Evolutionary conservation across 2,329 filamentous ascomycete species (phyloP), one percentile per base, ranked within the genome.

Genomic region (Alternaria novae-zelandiae): DNA sequence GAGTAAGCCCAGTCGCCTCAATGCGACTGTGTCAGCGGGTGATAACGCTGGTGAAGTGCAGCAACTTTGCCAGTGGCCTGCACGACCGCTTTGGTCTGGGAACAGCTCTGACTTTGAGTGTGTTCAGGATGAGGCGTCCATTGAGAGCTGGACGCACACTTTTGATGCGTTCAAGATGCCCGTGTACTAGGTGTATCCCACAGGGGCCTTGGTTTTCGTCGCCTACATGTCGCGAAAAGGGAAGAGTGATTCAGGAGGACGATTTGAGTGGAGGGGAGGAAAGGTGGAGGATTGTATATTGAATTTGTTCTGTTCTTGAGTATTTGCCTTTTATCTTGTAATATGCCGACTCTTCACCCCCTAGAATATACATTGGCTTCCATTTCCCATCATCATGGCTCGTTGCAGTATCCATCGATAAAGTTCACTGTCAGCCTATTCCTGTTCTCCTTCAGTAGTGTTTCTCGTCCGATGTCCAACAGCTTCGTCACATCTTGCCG

Each of bases 11-110:
- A 76, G 72, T 9, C 81, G 76, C 1, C 69, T 87, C 41, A 83
- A 83, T 45, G 82, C 80, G 2, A 82, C 81, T 1, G 80, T 65
- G 5, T 59, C 67, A 2, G 54, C 55, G 6, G 73, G 70, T 3
- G 58, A 62, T 0, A 59, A 61, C n/a, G 82, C 82, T 6, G 80
- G 76, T 47, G 74, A 79, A 23, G 74, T 81, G 46, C 70, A 75
- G 59, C 69, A 72, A 55, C 63, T 85, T 15, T 85, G 83, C 64
- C 74, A 74, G 25, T 85, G 81, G 80, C 83, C 83, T 30, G 20
- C 64, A 23, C 74, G 83, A 20, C 83, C 82, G 6, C 28, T 81
- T 15, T 84, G 83, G 81, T 30, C 55, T 1, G 71, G 70, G 1
- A 71, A 69, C 5, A 79, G 81, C 51, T 72, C 75, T 1, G 71